Base-by-base conservation (phyloP, 495 filamentous ascomycete genomes). In the Acidiella bohemica region DNA sequence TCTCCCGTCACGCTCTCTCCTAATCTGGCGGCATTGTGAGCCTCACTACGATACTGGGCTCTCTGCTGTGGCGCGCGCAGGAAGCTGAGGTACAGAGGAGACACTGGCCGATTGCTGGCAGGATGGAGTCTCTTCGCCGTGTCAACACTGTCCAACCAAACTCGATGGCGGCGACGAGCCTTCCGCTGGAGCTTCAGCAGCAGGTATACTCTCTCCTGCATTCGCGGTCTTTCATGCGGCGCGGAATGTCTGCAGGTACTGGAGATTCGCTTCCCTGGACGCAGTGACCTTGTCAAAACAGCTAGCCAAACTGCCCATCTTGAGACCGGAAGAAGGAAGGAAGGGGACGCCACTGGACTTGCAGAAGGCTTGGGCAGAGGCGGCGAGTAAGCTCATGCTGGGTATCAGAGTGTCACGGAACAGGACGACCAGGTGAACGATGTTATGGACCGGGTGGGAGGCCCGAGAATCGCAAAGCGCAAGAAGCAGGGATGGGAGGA, bases 231-330 rank as follows among this genome's bases (percentile, higher is more conserved):
- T 51, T 47, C 39, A 29, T 36, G 39, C 49, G 13, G 49, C 49
- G n/a, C 49, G 49, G n/a, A 46, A 32, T 11, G 49, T 51, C 19
- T 47, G 44, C 44, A 47, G 29, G 18, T 47, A 34, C 38, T 51
- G 49, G 49, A 10, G 33, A 4, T 39, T 32, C 14, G 35, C 49
- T 8, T 51, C 49, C 7, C 17, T 39, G 9, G 44, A 47, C 17
- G 11, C 31, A 4, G 13, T 44, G 12, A 43, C 39, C 4, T 34
- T 47, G 0, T 13, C 33, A 7, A 35, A 38, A 16, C 44, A 47
- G 41, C 32, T 51, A n/a, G 17, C 35, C 6, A 39, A 33, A 26
- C 38, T 51, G 23, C 49, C 49, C 10, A 29, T 51, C n/a, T 30
- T 23, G 4, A 38, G 30, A 14, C 31, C 49, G 20, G 18, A 6